These are phyloP conservation scores for Misopates orontium DNA, from an alignment of 257 asterid genomes.

Conservation along the genomic window DNA sequence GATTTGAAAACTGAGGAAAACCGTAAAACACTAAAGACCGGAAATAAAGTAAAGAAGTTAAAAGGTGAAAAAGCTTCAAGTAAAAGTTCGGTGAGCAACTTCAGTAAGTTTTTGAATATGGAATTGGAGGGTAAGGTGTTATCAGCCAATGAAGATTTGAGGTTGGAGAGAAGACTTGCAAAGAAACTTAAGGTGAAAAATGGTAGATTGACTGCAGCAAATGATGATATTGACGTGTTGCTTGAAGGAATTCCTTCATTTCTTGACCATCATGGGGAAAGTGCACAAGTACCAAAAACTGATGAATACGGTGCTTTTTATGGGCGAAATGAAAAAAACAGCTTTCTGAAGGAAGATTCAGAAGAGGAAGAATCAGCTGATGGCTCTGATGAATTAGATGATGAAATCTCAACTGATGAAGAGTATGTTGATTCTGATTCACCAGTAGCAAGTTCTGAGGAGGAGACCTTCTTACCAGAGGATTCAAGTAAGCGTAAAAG, in stretches of 20 bases:
- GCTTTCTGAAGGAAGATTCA: slow-evolving; percentile 33
- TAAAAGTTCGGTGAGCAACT: slow-evolving; percentile 41
- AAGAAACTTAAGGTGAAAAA: slow-evolving; percentile 77
- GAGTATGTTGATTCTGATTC: slow-evolving; percentile 37
- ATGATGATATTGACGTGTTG: slow-evolving; percentile 57
- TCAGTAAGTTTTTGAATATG: slow-evolving; percentile 57
- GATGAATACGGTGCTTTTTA: slow-evolving; percentile 17
- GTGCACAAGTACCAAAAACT: slow-evolving; percentile 19
- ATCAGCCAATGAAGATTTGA: slow-evolving; percentile 56
- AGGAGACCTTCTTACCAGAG: slow-evolving; percentile 32
- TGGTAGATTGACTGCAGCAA: slow-evolving; percentile 54
- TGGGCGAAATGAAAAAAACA: slow-evolving; percentile 28
- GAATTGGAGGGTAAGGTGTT: slow-evolving; percentile 44
- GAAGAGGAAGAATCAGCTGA: slow-evolving; percentile 34
- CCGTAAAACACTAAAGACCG: slow-evolving; percentile 24
- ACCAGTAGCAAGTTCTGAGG: slow-evolving; percentile 31
- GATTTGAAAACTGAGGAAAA: slow-evolving; percentile 20
- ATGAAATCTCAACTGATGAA: slow-evolving; percentile 21
- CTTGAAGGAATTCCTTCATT: slow-evolving; percentile 63
- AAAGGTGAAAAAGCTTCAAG: slow-evolving; percentile 32
- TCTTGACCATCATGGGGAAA: slow-evolving; percentile 36
- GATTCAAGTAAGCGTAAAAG: slow-evolving; percentile 35
- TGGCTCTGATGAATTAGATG: slow-evolving; percentile 28
- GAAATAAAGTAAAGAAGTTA: slow-evolving; percentile 30
- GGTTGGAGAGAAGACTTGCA: slow-evolving; percentile 68